Evolutionary conservation across 164 flowering plant genomes (phyloP), one percentile per base, ranked within the genome.

Genomic region (Magnolia officinalis): DNA sequence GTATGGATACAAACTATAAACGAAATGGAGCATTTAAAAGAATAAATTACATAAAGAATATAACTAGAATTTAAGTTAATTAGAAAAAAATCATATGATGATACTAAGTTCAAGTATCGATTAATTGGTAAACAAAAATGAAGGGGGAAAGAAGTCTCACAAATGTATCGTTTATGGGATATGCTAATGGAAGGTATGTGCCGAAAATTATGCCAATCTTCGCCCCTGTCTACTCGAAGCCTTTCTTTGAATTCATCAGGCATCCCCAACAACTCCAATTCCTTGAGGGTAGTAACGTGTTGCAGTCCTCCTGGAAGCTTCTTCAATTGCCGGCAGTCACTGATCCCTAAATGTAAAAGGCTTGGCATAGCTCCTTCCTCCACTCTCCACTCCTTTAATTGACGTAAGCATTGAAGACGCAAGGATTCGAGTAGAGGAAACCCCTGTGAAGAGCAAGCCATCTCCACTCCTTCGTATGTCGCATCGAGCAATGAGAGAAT

Each of bases 351-450:
- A 55, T 55, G 61, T 16, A 8, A 10, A 16, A 55, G 61, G 2
- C 18, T 55, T 55, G 61, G 61, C 85, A 85, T 73, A 18, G 82
- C 83, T 63, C 79, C 83, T 72, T 76, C 70, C 13, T 74, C 77
- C 50, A 85, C 71, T 1, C 1, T 55, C 85, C 81, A 83, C 70
- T 80, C 77, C 67, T 71, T 66, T 26, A 85, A 31, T 2, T 68
- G 50, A 51, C 79, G 11, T 16, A 55, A 55, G 1, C 7, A 1
- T 1, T 5, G 69, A 23, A 85, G 52, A 6, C 0, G 0, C 3
- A 86, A 63, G 16, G 5, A 6, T 69, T 73, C 18, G 1, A 86
- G 80, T 31, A 13, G 68, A 31, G 78, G 84, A 80, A 86, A 72
- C 9, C 74, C 74, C 4, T 29, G 5, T 11, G 50, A 0, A 72